Evolutionary conservation across 768 basidiomycete species (phyloP).

Genomic region (Dendrothele bispora): DNA sequence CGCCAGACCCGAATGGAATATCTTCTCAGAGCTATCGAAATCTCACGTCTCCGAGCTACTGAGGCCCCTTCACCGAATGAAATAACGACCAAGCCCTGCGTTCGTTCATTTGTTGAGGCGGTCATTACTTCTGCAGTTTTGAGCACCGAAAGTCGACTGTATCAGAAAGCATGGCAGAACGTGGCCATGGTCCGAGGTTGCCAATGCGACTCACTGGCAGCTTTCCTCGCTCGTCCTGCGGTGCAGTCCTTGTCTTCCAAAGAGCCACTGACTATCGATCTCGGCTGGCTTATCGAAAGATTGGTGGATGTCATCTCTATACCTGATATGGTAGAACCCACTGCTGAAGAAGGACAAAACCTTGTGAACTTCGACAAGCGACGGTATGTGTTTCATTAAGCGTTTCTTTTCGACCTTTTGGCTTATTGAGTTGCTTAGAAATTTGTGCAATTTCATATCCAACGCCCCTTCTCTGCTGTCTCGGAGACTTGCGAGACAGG

Average conservation of each 20-base stretch:
- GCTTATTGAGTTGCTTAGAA: constrained; percentile 39
- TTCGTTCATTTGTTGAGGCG: constrained; percentile 81
- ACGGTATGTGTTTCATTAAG: constrained; percentile 61
- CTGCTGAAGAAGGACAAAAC: constrained; percentile 50
- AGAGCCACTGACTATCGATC: constrained; percentile 65
- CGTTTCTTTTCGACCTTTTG: constrained; percentile 1
- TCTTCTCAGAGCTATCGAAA: constrained; percentile 69
- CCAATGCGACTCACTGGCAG: constrained; percentile 58
- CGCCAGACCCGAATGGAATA: constrained; percentile 76
- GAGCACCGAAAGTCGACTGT: constrained; percentile 78
- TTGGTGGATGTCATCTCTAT: constrained; percentile 77
- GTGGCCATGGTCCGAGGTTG: constrained; percentile 64
- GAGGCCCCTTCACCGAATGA: constrained; percentile 38
- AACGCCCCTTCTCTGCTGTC: constrained; percentile 48
- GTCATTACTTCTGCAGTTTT: constrained; percentile 73
- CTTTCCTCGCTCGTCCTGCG: constrained; percentile 53
- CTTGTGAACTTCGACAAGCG: constrained; percentile 84
- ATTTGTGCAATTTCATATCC: constrained; percentile 63
- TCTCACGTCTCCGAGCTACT: constrained; percentile 62
- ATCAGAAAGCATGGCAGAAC: constrained; percentile 76
- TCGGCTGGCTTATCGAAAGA: constrained; percentile 82
- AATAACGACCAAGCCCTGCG: constrained; percentile 57
- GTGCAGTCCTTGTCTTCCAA: constrained; percentile 43
- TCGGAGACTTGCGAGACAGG: constrained; percentile 45
- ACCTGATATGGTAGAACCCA: constrained; percentile 64